These are phyloP conservation scores for Phytophthora fragariaefolia DNA, from an alignment of 352 stramenopile species.

Conservation along the genomic window DNA sequence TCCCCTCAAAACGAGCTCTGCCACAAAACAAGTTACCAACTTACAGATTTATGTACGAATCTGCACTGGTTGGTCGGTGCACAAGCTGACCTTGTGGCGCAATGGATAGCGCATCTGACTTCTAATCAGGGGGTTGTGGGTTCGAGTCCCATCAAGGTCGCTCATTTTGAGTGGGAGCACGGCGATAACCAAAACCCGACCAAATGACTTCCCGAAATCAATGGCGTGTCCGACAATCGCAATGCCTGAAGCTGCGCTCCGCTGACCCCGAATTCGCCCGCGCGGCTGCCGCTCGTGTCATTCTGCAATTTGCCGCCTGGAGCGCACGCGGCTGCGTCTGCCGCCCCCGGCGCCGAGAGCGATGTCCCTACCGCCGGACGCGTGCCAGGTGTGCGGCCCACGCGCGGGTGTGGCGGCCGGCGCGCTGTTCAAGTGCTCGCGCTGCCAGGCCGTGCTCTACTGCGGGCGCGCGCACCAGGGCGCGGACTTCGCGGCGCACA, in stretches of 20 bases:
- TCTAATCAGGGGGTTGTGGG: slow-evolving; percentile 63
- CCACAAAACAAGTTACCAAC: no score
- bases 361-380: no score
- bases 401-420: not conserved
- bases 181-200: no score
- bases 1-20: no score
- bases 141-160: slow-evolving; percentile 60
- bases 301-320: no score
- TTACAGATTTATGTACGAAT: not conserved
- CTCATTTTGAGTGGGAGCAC: slow-evolving; percentile 33
- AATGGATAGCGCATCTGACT: slow-evolving; percentile 62
- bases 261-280: no score
- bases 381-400: not conserved
- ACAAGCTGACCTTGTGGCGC: slow-evolving; percentile 42
- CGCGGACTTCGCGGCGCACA: not conserved
- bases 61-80: not conserved
- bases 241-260: no score
- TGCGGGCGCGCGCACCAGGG: not conserved
- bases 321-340: no score
- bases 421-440: not conserved
- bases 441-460: not conserved
- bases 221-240: no score
- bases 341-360: no score
- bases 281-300: no score
- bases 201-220: no score